Evolutionary conservation across 768 basidiomycete species (phyloP).

Genomic region (Royoungia palumana): DNA sequence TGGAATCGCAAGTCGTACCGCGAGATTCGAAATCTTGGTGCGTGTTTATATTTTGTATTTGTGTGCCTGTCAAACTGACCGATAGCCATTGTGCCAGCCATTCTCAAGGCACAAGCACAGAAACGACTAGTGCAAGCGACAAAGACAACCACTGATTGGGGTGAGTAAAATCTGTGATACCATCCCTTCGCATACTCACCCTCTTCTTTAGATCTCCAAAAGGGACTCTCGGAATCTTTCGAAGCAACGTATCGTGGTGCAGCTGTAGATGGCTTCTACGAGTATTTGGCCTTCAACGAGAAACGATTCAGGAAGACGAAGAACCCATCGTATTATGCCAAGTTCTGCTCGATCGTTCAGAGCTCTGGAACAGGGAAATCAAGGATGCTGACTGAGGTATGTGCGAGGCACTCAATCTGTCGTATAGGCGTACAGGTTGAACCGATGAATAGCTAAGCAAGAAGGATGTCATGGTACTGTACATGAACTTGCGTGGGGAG

Average conservation of each 20-base stretch:
- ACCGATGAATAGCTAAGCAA: neutral
- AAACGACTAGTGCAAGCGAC: no score
- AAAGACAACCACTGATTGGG: no score
- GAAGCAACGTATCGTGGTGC: neutral
- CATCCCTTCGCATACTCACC: no score
- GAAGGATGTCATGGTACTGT: neutral
- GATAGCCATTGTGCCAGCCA: no score
- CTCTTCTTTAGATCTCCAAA: no score
- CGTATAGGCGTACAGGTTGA: neutral
- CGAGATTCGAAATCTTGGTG: conserved; percentile 9
- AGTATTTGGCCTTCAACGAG: conserved; percentile 6
- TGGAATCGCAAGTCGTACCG: conserved; percentile 1
- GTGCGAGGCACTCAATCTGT: no score
- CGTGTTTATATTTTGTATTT: neutral
- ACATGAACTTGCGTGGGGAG: neutral
- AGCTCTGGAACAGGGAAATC: conserved; percentile 16
- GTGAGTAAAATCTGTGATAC: no score
- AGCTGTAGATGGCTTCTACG: conserved; percentile 2
- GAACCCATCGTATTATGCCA: conserved; percentile 2
- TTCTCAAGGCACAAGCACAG: no score
- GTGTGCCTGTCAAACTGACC: no score
- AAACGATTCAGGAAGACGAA: neutral
- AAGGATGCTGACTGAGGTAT: conserved; percentile 12
- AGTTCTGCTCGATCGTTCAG: conserved; percentile 9
- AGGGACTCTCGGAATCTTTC: neutral